Evolutionary conservation across 2,329 filamentous ascomycete genomes (phyloP), one percentile per base, ranked within the genome.

Genomic region (Lasiodiplodia citricola): DNA sequence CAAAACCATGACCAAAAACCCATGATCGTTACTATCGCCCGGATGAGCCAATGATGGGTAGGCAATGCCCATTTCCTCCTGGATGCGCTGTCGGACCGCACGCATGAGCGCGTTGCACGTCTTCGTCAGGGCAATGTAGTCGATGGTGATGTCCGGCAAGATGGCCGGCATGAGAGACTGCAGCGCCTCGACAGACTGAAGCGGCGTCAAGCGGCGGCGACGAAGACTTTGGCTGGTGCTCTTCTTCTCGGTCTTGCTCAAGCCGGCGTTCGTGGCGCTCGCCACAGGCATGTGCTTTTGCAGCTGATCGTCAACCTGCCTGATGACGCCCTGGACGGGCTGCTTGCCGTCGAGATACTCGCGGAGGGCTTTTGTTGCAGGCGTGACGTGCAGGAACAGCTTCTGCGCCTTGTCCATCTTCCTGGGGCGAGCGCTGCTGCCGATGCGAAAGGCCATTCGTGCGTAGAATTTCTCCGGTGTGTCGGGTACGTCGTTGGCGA

Each of bases 401-500:
- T 57, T 57, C 55, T 21, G 55, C 8, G 1, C 18, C 18, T n/a
- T 16, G 35, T 57, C 25, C 18, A 38, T 14, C 10, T 18, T 38
- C 7, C 55, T 31, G 31, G 31, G 38, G 11, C 31, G 55, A 23
- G 18, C 16, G 55, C 31, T 21, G 55, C 7, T 38, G 55, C 55
- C 55, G 31, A 57, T 31, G 55, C 55, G 55, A n/a, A 57, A 57
- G 55, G 55, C 31, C 55, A 57, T 57, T 16, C 55, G 55, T 13
- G 55, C 55, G 31, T 41, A 8, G 23, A 57, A 35, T 2, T 31
- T 38, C 2, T 31, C 55, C 23, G 55, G 55, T 5, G 55, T 57
- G 11, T 57, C 11, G 55, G 55, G 55, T 4, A 57, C 55, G 31
- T 57, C 55, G 31, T 57, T 38, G 31, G 55, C 55, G 31, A 57